Evolutionary conservation across 228 moss, liverwort and hornwort species (phyloP), one percentile per base, ranked within the genome.

Genomic region (Sphagnum fallax): DNA sequence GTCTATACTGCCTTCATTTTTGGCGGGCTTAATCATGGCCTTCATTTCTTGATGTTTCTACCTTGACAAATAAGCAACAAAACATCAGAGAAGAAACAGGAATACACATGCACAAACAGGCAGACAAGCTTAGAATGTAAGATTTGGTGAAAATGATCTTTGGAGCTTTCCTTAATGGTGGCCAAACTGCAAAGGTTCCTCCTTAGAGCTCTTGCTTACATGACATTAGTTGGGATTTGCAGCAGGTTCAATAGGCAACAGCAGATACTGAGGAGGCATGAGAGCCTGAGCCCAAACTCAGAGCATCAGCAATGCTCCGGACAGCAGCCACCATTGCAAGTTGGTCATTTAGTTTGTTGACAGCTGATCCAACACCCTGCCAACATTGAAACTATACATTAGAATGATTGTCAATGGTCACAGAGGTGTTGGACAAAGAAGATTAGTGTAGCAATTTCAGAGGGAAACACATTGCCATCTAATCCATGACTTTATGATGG

Each of bases 241-340:
- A 32, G 32, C 32, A 32, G 2, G 32, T 32, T 32, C 32, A 32
- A 32, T 32, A 2, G 32, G 32, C 66, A 73, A 76, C 70, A 60
- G 76, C 12, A 59, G 71, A 6, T 47, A 60, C 13, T 48, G 76
- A 58, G 68, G 75, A 53, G 16, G 72, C 74, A 6, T 50, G 52
- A 15, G 62, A 68, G 18, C 64, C 50, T 61, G 79, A 66, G 50
- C 90, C 86, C 73, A 95, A 72, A 61, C 87, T 89, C 74, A 92
- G 77, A 50, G 95, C 84, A 78, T 92, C 89, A n/a, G 95, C 92
- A 69, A 96, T 84, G 84, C 92, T 88, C 18, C 89, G 89, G 49
- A 96, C 95, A 49, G 95, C 86, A 47, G 95, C 95, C 73, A 96
- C 80, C 95, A 96, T 96, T 64, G 84, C 95, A 65, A 96, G 71